These are phyloP conservation scores for Entrophospora sp. DNA, from an alignment of 192 early-diverging fungal species.

Conservation along the genomic window DNA sequence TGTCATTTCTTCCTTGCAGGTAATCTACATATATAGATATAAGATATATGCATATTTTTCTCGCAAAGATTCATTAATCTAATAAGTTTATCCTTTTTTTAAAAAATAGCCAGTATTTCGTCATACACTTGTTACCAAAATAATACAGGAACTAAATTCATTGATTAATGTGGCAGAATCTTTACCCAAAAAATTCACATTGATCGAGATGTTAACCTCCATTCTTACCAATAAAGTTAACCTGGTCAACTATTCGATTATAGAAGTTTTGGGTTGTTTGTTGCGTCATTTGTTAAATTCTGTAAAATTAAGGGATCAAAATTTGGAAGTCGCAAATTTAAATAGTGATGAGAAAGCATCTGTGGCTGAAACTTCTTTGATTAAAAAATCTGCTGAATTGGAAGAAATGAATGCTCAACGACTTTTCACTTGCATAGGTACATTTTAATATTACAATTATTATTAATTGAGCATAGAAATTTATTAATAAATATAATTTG, in stretches of 20 bases:
- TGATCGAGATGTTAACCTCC: conserved; percentile 33
- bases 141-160: conserved; percentile 33
- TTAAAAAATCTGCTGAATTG: no score
- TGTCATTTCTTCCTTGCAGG: conserved; percentile 19
- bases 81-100: no score
- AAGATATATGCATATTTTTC: no score
- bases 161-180: conserved; percentile 19
- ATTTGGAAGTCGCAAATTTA: background rate
- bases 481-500: no score
- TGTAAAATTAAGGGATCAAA: conserved; percentile 7
- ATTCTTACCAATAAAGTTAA: conserved; percentile 36
- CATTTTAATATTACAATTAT: no score
- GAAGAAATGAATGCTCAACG: no score
- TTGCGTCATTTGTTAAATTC: conserved; percentile 33
- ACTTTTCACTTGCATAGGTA: no score
- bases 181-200: conserved; percentile 33
- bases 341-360: background rate
- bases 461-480: no score
- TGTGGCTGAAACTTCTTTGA: background rate
- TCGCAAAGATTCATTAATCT: no score
- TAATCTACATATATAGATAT: no score
- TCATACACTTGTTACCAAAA: conserved; percentile 39
- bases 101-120: conserved; percentile 38
- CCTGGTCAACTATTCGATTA: conserved; percentile 40
- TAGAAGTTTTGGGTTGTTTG: conserved; percentile 43